Base-by-base conservation (phyloP, 176 grass and related monocot species). In the Pharus latifolius region DNA sequence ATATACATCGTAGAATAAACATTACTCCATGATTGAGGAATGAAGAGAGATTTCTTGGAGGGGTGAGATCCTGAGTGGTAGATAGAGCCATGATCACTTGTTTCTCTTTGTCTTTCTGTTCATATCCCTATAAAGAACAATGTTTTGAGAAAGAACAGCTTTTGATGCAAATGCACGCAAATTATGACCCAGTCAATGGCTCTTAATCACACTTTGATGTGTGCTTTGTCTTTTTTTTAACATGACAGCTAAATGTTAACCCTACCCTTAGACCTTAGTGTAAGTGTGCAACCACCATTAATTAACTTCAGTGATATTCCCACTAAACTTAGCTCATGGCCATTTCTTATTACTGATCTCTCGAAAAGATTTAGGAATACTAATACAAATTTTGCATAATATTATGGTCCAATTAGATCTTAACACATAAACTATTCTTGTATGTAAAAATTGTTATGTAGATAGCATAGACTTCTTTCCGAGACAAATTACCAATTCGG, bases 101-200 rank as follows among this genome's bases (percentile, higher is more conserved):
- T 58, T 57, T 56, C 26, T 85, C 37, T 68, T 58, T 32, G 6
- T 47, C 5, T 48, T n/a, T 40, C 52, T 61, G 32, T 70, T 74
- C 61, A 67, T 74, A 63, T 75, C 56, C 68, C 70, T 32, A 82
- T 56, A 79, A 77, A 78, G 77, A 74, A 79, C 46, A 74, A 69
- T 41, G 62, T 56, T 25, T n/a, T n/a, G n/a, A n/a, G n/a, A 52
- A n/a, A 72, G 71, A 79, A 56, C 71, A 60, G n/a, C 75, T 88
- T 93, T 75, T 80, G 22, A 80, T 77, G 71, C 60, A 78, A 76
- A 72, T 70, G 35, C 72, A 52, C 43, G 33, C 52, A 69, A n/a
- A 79, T 74, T 60, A 84, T 81, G 68, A 88, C 63, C 69, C 65
- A 61, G 77, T 88, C 78, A 77, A 88, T 73, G 65, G 53, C n/a